Percentiles rank a stretch among this genome's conserved stretches.
Conservation (phyloP, 2,329 filamentous ascomycete genomes). For the Xylaria sp. region DNA sequence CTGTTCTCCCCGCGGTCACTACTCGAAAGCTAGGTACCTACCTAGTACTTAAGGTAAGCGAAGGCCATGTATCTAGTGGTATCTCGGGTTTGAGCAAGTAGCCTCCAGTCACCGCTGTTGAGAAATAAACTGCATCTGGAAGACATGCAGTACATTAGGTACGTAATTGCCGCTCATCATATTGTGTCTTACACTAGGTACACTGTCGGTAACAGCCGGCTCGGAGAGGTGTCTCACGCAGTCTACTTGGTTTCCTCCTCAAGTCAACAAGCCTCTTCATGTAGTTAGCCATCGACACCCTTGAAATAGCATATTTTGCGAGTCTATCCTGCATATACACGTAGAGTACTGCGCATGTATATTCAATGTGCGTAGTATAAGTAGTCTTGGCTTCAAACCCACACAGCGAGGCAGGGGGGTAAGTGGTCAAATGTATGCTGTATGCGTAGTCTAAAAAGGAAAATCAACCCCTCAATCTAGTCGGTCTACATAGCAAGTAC, state of each 20-base stretch:
- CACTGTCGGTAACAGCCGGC: constrained; percentile 2
- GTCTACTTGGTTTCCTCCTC: not conserved
- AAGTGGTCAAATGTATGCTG: too few species aligned
- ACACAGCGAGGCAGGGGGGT: too few species aligned
- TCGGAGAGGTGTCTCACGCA: constrained; percentile 17
- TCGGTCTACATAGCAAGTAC: not conserved
- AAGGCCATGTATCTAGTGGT: not conserved
- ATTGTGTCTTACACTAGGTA: not conserved
- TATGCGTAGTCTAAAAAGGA: too few species aligned
- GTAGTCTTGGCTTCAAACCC: too few species aligned
- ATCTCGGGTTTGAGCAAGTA: not conserved
- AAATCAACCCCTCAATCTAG: not conserved
- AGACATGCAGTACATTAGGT: not conserved
- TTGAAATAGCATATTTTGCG: too few species aligned
- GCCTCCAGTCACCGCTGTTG: not conserved
- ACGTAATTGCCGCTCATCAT: not conserved
- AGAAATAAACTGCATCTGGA: not conserved
- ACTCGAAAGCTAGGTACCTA: not conserved
- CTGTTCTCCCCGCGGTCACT: not conserved
- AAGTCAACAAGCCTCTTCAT: too few species aligned
- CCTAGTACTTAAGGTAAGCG: not conserved
- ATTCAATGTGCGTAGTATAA: too few species aligned
- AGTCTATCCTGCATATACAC: too few species aligned
- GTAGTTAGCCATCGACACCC: too few species aligned
- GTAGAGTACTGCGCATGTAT: too few species aligned